Conservation (phyloP, 2,329 filamentous ascomycete species). For the Trichophaea hybrida region DNA sequence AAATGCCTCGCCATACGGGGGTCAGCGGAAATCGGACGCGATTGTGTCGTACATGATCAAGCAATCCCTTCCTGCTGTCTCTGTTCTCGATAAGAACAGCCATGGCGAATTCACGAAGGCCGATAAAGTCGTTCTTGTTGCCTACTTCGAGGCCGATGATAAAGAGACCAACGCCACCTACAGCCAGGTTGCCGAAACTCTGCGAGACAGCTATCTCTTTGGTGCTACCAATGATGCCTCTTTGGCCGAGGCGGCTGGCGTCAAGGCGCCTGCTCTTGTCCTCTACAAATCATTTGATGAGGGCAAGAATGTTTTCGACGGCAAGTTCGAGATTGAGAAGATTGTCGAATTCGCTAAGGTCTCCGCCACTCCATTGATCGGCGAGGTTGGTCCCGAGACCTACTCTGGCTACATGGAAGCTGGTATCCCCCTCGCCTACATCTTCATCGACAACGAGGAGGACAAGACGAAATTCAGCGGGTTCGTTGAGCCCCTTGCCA, state of each 20-base stretch:
- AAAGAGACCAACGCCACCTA: slow-evolving; percentile 82
- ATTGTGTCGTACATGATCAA: slow-evolving; percentile 90
- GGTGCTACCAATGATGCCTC: slow-evolving; percentile 70
- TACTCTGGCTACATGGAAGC: slow-evolving; percentile 90
- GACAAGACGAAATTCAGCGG: slow-evolving; percentile 69
- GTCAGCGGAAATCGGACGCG: slow-evolving; percentile 71
- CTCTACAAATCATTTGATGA: slow-evolving; percentile 98
- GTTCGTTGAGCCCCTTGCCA: slow-evolving; percentile 68
- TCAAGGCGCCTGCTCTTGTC: slow-evolving; percentile 72
- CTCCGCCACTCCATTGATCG: slow-evolving; percentile 75
- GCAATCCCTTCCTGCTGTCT: slow-evolving; percentile 88
- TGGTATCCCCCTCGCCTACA: slow-evolving; percentile 86
- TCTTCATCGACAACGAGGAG: slow-evolving; percentile 85
- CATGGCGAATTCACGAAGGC: slow-evolving; percentile 93
- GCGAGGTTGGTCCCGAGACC: slow-evolving; percentile 92
- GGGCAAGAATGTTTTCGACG: slow-evolving; percentile 72
- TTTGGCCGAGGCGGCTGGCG: slow-evolving; percentile 78
- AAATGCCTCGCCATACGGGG: slow-evolving; percentile 66
- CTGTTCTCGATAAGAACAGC: slow-evolving; percentile 62
- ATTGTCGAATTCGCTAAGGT: slow-evolving; percentile 75
- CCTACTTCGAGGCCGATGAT: slow-evolving; percentile 65
- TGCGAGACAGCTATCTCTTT: slow-evolving; percentile 86
- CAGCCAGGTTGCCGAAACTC: slow-evolving; percentile 54
- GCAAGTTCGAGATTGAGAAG: slow-evolving; percentile 65
- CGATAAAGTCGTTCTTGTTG: slow-evolving; percentile 91